A percentile compares a stretch with the other conserved stretches of the same genome.
Conservation (phyloP, 768 basidiomycete genomes). For the Saitozyma sp. region DNA sequence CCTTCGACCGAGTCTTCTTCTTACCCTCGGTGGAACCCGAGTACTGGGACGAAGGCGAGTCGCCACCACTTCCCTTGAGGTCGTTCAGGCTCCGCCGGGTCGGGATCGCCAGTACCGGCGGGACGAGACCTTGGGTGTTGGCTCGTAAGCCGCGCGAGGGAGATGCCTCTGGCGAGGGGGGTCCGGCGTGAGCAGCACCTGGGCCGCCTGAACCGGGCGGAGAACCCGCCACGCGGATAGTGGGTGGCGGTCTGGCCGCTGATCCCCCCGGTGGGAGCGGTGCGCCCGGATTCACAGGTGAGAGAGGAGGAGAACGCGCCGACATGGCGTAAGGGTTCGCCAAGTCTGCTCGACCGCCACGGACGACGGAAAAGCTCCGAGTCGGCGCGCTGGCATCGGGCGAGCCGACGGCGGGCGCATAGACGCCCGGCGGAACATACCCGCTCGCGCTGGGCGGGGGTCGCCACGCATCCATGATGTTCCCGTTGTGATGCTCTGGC, state of each 20-base stretch:
- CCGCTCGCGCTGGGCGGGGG: slow-evolving; percentile 20
- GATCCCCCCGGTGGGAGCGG: no score
- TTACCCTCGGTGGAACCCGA: slow-evolving; percentile 18
- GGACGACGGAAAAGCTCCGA: slow-evolving; percentile 80
- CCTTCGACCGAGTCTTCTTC: slow-evolving; percentile 9
- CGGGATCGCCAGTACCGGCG: slow-evolving; percentile 33
- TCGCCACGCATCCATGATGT: slow-evolving; percentile 91
- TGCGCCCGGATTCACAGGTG: neutral
- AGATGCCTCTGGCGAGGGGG: no score
- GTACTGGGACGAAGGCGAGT: slow-evolving; percentile 27
- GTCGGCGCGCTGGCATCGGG: slow-evolving; percentile 32
- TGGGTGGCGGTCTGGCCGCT: no score
- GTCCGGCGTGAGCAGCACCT: neutral
- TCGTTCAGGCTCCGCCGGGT: slow-evolving; percentile 38
- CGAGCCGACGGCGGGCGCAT: slow-evolving; percentile 21
- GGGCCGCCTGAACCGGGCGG: neutral
- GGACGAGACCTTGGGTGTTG: slow-evolving; percentile 10
- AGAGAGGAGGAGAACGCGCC: neutral
- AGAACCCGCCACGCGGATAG: neutral
- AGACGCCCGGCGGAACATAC: slow-evolving; percentile 19
- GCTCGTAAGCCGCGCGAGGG: no score
- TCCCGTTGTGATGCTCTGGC: slow-evolving; percentile 61
- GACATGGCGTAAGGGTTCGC: slow-evolving; percentile 65
- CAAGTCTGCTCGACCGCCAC: slow-evolving; percentile 82
- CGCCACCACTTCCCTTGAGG: slow-evolving; percentile 24